Percentiles rank a stretch among this genome's conserved stretches.
Evolutionary conservation across 176 grass and related monocot genomes (phyloP).

Genomic region (Cenchrus americanus): DNA sequence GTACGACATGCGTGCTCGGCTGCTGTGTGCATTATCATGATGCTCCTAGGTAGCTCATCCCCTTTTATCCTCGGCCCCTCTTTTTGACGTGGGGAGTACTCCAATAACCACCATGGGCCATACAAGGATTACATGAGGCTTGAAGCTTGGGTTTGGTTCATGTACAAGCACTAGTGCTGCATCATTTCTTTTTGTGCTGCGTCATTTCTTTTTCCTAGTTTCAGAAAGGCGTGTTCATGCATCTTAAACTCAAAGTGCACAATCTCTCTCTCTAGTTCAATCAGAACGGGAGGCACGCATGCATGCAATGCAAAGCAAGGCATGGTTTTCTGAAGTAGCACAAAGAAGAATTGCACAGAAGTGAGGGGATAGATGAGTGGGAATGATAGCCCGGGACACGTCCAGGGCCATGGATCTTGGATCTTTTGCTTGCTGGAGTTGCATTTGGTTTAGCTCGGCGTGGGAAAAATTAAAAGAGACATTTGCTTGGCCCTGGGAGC

Average conservation of each 20-base stretch:
- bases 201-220: conserved; percentile 24
- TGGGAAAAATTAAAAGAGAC: conserved; percentile 8
- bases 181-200: conserved; percentile 22
- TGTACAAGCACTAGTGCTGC: conserved; percentile 23
- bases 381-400: conserved; percentile 8
- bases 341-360: not conserved
- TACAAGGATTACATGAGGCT: conserved; percentile 45
- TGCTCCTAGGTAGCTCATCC: not conserved
- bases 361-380: not conserved
- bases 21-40: conserved; percentile 40
- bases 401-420: not conserved
- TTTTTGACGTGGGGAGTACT: conserved; percentile 35
- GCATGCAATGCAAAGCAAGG: not conserved
- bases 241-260: conserved; percentile 2
- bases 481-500: conserved; percentile 57
- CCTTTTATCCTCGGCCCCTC: conserved; percentile 31
- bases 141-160: conserved; percentile 51
- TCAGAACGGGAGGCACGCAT: conserved; percentile 1
- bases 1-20: conserved; percentile 45
- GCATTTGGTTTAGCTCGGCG: conserved; percentile 41
- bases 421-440: conserved; percentile 32
- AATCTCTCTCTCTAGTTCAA: not conserved
- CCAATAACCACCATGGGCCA: conserved; percentile 30
- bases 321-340: conserved; percentile 6
- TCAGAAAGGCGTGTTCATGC: not conserved